Evolutionary conservation across 352 stramenopile species (phyloP).

Genomic region (Globisporangium cystogenes): DNA sequence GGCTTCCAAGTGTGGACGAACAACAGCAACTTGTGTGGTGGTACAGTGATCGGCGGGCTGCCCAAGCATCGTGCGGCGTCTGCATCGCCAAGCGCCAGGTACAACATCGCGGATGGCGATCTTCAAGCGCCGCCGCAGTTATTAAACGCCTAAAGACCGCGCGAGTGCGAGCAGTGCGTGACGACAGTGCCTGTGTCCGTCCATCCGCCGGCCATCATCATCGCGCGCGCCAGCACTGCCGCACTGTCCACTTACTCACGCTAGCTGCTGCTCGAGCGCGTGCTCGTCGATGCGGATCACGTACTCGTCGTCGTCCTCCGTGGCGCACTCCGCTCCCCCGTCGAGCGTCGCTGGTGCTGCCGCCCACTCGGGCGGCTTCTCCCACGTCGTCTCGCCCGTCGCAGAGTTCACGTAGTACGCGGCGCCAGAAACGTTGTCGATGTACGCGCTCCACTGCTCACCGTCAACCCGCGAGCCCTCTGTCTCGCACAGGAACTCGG

Average conservation of each 20-base stretch:
- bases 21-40: too few species aligned
- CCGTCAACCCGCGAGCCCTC: constrained; percentile 5
- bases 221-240: too few species aligned
- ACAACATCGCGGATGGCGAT: too few species aligned
- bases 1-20: neutral
- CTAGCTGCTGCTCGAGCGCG: neutral
- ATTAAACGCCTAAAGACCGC: too few species aligned
- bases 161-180: too few species aligned
- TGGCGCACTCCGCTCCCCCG: neutral
- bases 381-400: constrained; percentile 47
- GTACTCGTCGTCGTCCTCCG: constrained; percentile 22
- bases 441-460: constrained; percentile 14
- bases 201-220: too few species aligned
- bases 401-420: constrained; percentile 52
- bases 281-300: constrained; percentile 30
- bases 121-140: too few species aligned
- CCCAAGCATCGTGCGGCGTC: too few species aligned
- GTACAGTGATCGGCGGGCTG: too few species aligned
- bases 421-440: constrained; percentile 31
- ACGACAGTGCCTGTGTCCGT: neutral
- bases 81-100: too few species aligned
- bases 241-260: neutral
- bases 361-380: constrained; percentile 16
- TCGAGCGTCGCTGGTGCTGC: neutral
- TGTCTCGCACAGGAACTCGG: neutral